Base-by-base conservation (phyloP, 2,329 filamentous ascomycete genomes). In the Fusarium mangiferae region DNA sequence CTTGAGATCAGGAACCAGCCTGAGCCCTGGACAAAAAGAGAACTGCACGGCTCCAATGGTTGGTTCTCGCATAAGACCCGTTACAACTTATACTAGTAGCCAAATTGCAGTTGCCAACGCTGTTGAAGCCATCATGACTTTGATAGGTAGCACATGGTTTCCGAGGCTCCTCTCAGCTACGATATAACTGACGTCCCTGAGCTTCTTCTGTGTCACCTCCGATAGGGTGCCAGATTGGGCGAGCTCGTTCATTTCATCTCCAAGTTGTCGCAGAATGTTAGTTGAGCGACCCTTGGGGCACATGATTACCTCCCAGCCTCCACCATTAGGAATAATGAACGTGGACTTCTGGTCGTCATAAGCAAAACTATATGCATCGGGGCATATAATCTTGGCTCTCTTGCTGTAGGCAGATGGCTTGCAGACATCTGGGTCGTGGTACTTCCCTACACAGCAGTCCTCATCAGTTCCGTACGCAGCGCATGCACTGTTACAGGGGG, bases 291-390 rank as follows among this genome's bases (percentile, higher is more conserved):
- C 89, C 18, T 78, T 79, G 4, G 94, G 94, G 80, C 94, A 96
- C 81, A 96, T 94, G 15, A 93, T 87, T 20, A 96, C 87, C 80
- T 95, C 90, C 86, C 93, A 96, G 1, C 93, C 93, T 28, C 92
- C 93, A 24, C 94, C 93, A 17, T 81, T 85, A 6, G 90, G 90
- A 41, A 91, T 85, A 75, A 90, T 89, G 75, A 91, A 92, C 0
- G 90, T 91, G 22, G 87, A 89, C 36, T 84, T 83, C 69, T 85
- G 83, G 77, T 91, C 88, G 74, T 90, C 88, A 81, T 89, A 90
- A 57, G 92, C 91, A 80, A 89, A 97, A 78, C 92, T 94, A 83
- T 96, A 97, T 6, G 94, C 94, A 82, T 97, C 94, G 2, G 94
- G 94, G 79, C 94, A 97, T 18, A 96, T 87, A 7, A 83, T 84